These are phyloP conservation scores for Miamiensis avidus DNA, from an alignment of 169 alveolate genomes.

Conservation along the genomic window DNA sequence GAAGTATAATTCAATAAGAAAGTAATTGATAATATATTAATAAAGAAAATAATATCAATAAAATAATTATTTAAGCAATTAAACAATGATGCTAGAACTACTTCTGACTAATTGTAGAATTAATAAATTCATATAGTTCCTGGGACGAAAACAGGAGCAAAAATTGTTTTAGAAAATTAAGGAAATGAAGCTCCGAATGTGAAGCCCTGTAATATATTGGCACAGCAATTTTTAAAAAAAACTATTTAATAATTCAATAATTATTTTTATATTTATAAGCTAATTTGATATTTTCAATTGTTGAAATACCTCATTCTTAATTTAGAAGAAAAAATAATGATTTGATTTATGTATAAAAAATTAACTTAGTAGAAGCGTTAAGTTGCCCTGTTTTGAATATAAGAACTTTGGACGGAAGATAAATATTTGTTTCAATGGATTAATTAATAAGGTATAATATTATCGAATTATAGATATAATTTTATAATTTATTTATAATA, in stretches of 20 bases:
- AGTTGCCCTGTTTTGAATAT: background rate
- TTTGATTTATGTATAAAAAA: background rate
- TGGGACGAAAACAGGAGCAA: slow-evolving; percentile 59
- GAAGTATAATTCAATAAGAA: slow-evolving; percentile 53
- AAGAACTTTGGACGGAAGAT: background rate
- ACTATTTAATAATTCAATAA: no score
- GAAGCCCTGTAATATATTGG: slow-evolving; percentile 27
- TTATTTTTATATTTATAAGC: background rate
- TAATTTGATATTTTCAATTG: slow-evolving; percentile 36
- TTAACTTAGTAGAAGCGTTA: slow-evolving; percentile 8
- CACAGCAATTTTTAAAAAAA: no score
- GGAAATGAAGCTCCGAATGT: slow-evolving; percentile 41
- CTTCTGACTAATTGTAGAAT: slow-evolving; percentile 38
- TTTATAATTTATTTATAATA: no score
- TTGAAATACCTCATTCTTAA: slow-evolving; percentile 24
- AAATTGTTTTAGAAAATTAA: slow-evolving; percentile 31
- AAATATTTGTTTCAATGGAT: background rate
- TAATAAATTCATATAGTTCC: slow-evolving; percentile 55
- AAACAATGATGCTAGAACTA: slow-evolving; percentile 63
- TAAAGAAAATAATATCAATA: background rate
- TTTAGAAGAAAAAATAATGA: slow-evolving; percentile 34
- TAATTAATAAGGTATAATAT: background rate
- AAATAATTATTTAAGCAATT: background rate
- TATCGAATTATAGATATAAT: no score
- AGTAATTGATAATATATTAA: slow-evolving; percentile 22